Base-by-base conservation (phyloP, 2,329 filamentous ascomycete genomes). In the Colletotrichum navitas region DNA sequence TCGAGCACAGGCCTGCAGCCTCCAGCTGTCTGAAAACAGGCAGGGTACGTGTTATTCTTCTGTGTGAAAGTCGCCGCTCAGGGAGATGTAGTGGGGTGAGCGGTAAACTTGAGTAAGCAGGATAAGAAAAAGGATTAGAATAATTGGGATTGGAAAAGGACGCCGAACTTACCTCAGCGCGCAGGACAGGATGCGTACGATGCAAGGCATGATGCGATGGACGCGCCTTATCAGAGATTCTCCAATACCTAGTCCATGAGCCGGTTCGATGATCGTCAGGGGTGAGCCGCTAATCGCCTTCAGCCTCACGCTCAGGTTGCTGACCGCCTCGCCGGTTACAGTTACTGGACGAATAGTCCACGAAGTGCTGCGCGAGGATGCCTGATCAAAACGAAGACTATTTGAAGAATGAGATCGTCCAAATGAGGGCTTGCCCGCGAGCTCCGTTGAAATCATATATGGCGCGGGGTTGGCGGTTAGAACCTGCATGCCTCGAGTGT, bases 201-300 rank as follows among this genome's bases (percentile, higher is more conserved):
- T 58, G 36, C 7, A 39, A 58, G 55, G 51, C 24, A 18, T 26
- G 52, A 36, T 34, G 62, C 39, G 51, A 56, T 43, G 39, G 14
- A 21, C 21, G 39, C 51, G 62, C 62, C 39, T 32, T 36, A 58
- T 26, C 52, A 43, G 16, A 41, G 24, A 26, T 39, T 58, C 16
- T 11, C 12, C 43, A 45, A 45, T 45, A 16, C 14, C 39, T 18
- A 6, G 39, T 18, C 11, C 39, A 41, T 14, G 39, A 41, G 29
- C 52, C 43, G 12, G n/a, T 32, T 45, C 29, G 29, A n/a, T 60
- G 62, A 66, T 69, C 67, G 62, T 60, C 67, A 69, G 67, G 67
- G 56, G 63, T 21, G 21, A 58, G 32, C 49, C 41, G 49, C 34
- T 41, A 61, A 16, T 61, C 49, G 43, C 34, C 54, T 52, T 49